Evolutionary conservation across 331 rosid species (phyloP), one percentile per base, ranked within the genome.

Genomic region (Pyrus hybrid): DNA sequence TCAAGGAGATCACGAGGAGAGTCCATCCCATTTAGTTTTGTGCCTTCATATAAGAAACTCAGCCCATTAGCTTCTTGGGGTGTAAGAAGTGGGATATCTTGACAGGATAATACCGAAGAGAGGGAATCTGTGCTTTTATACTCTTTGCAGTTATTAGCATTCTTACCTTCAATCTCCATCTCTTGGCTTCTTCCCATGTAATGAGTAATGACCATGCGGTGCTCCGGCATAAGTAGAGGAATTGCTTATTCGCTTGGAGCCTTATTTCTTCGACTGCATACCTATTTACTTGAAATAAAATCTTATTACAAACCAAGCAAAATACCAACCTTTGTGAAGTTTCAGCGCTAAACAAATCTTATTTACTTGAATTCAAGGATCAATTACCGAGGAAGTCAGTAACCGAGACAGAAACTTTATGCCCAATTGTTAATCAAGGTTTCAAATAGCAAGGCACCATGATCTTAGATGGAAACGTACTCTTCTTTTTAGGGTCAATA

Each of bases 261-360:
- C 87, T 95, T 95, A 88, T 73, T 95, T 87, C 99, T 95, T 97
- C 90, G 85, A 82, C 68, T 62, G 53, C 13, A 71, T 17, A 37
- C 32, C 41, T 35, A 35, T 68, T n/a, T 69, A 35, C 41, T 28
- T 80, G 66, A 14, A 81, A 75, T 64, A 73, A 75, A 54, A 75
- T 37, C 28, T 65, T 63, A 63, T 49, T 78, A 35, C 73, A 3
- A 35, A 75, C 47, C 67, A 73, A 43, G 41, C 64, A 28, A 18
- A 72, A 54, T 74, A 29, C 78, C 45, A 60, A 95, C 99, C 97
- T 95, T 95, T 30, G 99, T 97, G 71, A 92, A 95, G 85, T 95
- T 95, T 97, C 99, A 95, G 69, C 97, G 89, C 88, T 95, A 97
- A 85, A 95, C 99, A 84, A 95, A n/a, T n/a, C n/a, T n/a, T n/a